Percentiles rank a stretch among this genome's conserved stretches.
Evolutionary conservation across 1,284 basidiomycete genomes (phyloP).

Genomic region (Papiliotrema laurentii): DNA sequence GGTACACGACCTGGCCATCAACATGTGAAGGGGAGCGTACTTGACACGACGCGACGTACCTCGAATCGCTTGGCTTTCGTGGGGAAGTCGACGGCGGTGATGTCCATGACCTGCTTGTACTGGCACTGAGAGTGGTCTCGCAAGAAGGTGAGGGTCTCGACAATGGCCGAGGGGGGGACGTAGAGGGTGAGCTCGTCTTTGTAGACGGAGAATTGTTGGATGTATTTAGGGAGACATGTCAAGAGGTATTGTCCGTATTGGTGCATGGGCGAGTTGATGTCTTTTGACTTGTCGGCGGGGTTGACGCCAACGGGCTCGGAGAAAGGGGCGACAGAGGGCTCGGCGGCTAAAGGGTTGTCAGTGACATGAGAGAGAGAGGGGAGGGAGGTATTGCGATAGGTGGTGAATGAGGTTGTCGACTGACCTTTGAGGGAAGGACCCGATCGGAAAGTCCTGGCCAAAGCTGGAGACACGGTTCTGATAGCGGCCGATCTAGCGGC

Average conservation of each 20-base stretch:
- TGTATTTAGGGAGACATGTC: constrained; percentile 86
- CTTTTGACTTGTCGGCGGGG: constrained; percentile 65
- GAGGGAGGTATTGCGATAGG: too few relatives aligned
- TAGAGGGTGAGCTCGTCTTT: constrained; percentile 90
- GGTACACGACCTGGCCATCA: constrained; percentile 71
- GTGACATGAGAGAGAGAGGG: not conserved
- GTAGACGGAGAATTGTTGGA: constrained; percentile 96
- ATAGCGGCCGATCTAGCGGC: constrained; percentile 8
- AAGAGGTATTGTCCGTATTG: constrained; percentile 85
- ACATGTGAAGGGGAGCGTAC: too few relatives aligned
- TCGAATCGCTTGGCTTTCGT: constrained; percentile 92
- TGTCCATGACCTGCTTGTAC: constrained; percentile 89
- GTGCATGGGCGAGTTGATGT: constrained; percentile 71
- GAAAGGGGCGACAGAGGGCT: constrained; percentile 66
- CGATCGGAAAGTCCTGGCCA: constrained; percentile 26
- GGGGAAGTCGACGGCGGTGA: constrained; percentile 93
- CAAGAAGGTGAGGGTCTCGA: constrained; percentile 87
- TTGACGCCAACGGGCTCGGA: constrained; percentile 80
- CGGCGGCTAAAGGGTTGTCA: constrained; percentile 8
- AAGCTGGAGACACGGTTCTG: constrained; percentile 7
- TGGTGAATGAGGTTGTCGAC: constrained; percentile 6
- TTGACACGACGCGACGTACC: constrained; percentile 31
- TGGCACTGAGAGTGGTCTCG: constrained; percentile 95
- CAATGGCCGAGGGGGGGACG: constrained; percentile 71
- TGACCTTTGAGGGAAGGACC: constrained; percentile 22